These are phyloP conservation scores for Cercospora zeina DNA, from an alignment of 2,329 filamentous ascomycete genomes.

Conservation along the genomic window DNA sequence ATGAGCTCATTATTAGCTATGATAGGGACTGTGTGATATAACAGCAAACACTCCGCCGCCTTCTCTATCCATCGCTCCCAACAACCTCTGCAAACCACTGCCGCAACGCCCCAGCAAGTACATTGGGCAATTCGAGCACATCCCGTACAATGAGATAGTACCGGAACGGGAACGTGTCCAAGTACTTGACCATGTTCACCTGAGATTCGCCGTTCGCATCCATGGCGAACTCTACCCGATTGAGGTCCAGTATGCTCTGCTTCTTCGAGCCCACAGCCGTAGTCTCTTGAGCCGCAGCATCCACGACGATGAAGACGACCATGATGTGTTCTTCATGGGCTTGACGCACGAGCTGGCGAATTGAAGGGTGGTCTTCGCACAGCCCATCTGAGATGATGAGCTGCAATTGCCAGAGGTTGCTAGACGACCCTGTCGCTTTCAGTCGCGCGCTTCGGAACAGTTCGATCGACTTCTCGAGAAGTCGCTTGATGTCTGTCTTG, in stretches of 20 bases:
- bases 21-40: neutral
- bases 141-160: slow-evolving; percentile 96
- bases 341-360: slow-evolving; percentile 78
- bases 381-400: slow-evolving; percentile 92
- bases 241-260: slow-evolving; percentile 77
- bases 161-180: slow-evolving; percentile 94
- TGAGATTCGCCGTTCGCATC: slow-evolving; percentile 63
- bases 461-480: slow-evolving; percentile 75
- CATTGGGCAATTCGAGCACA: slow-evolving; percentile 83
- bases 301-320: slow-evolving; percentile 97
- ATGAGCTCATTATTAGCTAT: neutral
- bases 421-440: slow-evolving; percentile 54
- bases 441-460: slow-evolving; percentile 76
- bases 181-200: slow-evolving; percentile 82
- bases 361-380: slow-evolving; percentile 82
- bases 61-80: slow-evolving; percentile 38
- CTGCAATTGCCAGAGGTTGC: slow-evolving; percentile 91
- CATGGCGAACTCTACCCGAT: slow-evolving; percentile 77
- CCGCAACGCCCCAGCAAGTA: slow-evolving; percentile 81
- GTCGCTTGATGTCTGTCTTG: slow-evolving; percentile 77
- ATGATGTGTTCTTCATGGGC: slow-evolving; percentile 94
- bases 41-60: neutral
- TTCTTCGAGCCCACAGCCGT: slow-evolving; percentile 47
- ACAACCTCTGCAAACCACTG: slow-evolving; percentile 88
- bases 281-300: slow-evolving; percentile 51